These are phyloP conservation scores for Wallacemonas rigidus DNA, from an alignment of 208 protist species.

Conservation along the genomic window DNA sequence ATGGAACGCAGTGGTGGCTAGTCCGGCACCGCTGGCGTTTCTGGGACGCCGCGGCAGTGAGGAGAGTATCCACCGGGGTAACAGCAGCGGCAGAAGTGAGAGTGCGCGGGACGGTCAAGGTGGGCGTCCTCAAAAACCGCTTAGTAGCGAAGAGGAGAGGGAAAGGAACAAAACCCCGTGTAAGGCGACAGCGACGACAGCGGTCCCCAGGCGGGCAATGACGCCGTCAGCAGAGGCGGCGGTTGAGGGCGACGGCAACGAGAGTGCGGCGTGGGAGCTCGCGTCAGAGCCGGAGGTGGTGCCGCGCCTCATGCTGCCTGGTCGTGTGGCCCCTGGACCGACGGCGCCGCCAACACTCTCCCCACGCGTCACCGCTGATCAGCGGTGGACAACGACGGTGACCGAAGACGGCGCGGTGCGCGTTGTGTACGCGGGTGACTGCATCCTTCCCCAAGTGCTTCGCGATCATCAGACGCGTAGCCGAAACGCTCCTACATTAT, in stretches of 20 bases:
- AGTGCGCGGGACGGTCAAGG: no score
- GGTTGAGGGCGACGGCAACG: neutral
- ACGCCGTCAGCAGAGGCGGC: neutral
- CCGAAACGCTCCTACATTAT: no score
- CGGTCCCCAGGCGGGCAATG: neutral
- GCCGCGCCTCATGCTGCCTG: neutral
- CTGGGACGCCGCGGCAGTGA: neutral
- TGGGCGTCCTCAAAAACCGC: no score
- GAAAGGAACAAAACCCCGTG: no score
- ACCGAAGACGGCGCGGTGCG: neutral
- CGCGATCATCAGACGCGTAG: neutral
- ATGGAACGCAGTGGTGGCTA: neutral
- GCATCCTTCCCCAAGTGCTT: conserved; percentile 11
- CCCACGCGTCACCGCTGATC: neutral
- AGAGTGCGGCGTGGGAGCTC: neutral
- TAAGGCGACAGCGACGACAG: no score
- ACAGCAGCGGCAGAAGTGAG: no score
- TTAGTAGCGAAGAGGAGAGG: no score
- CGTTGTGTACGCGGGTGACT: conserved; percentile 5
- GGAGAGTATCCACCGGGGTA: neutral
- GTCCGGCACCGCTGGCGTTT: neutral
- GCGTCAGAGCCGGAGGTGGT: neutral
- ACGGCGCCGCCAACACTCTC: no score
- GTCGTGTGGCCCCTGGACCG: no score
- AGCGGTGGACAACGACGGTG: neutral